Percentiles rank a stretch among this genome's conserved stretches.
phyloP scores from a whole-genome alignment of 192 early-diverging fungal genomes.

The Cladochytrium replicatum region DNA sequence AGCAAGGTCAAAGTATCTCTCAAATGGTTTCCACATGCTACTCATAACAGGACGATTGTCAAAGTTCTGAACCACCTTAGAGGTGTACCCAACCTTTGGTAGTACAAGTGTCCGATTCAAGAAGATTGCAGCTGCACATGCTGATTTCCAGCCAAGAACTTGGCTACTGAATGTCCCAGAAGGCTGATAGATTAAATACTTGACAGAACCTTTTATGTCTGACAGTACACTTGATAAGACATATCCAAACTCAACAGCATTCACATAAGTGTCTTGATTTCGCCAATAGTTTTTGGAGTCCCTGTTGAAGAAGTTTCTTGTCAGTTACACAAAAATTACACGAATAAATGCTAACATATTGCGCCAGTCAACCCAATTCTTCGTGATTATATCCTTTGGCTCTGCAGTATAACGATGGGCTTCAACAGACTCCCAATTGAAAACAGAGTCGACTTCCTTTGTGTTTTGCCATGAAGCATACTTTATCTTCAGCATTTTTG shows the following conservation, averaged over 20 bases:
- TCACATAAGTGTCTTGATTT: constrained; percentile 23
- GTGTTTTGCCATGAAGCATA: constrained; percentile 26
- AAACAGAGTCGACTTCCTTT: constrained; percentile 1
- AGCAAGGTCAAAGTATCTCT: constrained; percentile 22
- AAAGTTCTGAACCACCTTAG: not conserved
- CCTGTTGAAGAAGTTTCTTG: constrained; percentile 18
- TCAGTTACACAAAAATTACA: not conserved
- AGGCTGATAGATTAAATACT: constrained; percentile 25
- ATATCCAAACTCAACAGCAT: constrained; percentile 8
- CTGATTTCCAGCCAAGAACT: constrained; percentile 28
- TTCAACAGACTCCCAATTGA: constrained; percentile 13
- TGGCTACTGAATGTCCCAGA: constrained; percentile 32
- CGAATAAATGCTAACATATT: no score
- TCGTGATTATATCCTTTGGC: constrained; percentile 11
- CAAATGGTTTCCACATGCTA: constrained; percentile 22
- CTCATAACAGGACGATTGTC: constrained; percentile 4
- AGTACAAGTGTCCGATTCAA: constrained; percentile 23
- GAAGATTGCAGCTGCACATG: constrained; percentile 23
- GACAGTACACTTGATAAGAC: no score
- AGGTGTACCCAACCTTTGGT: constrained; percentile 24
- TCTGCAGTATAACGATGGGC: constrained; percentile 7
- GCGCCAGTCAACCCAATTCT: constrained; percentile 25
- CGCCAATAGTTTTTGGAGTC: constrained; percentile 32
- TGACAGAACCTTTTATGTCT: no score
- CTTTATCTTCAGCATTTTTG: constrained; percentile 7